A percentile compares a stretch with the other conserved stretches of the same genome.
phyloP scores from a whole-genome alignment of 345 rosid genomes.

The Brassica juncea region DNA sequence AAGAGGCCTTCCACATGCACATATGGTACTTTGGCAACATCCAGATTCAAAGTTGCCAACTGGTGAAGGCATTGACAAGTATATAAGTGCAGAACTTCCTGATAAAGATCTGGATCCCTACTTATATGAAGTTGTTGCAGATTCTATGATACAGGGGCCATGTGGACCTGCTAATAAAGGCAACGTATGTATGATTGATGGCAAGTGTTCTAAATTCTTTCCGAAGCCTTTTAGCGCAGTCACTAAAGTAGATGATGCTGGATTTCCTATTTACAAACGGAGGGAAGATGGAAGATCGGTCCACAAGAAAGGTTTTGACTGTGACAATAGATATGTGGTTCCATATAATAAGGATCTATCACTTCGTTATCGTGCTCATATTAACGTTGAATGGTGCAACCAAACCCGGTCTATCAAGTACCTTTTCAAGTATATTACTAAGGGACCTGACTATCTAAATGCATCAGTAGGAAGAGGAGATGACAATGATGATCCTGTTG shows the following conservation, averaged over 20 bases:
- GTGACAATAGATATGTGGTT: neutral
- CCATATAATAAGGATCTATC: neutral
- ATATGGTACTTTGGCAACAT: neutral
- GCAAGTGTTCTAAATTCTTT: neutral
- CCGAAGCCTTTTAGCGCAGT: neutral
- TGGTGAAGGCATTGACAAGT: neutral
- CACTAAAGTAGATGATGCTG: neutral
- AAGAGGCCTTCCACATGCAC: neutral
- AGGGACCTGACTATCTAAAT: neutral
- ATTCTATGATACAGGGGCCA: neutral
- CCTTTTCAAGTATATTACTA: neutral
- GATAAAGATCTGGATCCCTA: neutral
- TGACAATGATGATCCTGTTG: neutral
- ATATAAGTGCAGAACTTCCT: neutral
- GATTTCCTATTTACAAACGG: neutral
- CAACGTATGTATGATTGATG: neutral
- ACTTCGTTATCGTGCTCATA: neutral
- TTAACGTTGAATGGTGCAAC: neutral
- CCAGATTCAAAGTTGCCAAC: neutral
- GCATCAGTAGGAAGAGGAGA: neutral
- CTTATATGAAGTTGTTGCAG: neutral
- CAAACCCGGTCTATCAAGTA: neutral
- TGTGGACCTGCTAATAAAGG: neutral
- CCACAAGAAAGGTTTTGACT: neutral
- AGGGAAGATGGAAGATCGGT: neutral